Evolutionary conservation across 495 filamentous ascomycete genomes (phyloP), one percentile per base, ranked within the genome.

Genomic region (Penicillium steckii): DNA sequence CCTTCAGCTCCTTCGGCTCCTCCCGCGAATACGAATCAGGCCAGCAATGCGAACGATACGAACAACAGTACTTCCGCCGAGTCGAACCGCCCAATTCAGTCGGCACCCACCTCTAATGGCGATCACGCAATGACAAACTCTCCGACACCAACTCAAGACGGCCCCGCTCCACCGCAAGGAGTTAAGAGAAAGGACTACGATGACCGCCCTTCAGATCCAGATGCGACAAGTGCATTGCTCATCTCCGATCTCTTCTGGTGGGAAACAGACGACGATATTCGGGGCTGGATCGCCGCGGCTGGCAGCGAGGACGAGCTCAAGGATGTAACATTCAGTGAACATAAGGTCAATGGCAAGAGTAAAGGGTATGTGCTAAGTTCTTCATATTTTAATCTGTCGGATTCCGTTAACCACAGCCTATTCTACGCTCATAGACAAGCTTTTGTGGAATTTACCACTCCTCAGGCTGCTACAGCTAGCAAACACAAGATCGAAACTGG

Each of bases 291-390:
- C 9, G 83, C 84, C 55, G 76, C 88, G 52, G 87, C 85, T 24
- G 78, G 76, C 8, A 87, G 81, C 56, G 94, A 97, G 64, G 80
- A 84, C 40, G 90, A 95, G 60, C 76, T 98, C 18, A 90, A 90
- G 62, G 93, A 96, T 49, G 85, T 97, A 37, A 95, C 92, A 1
- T 97, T 97, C 61, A 95, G 87, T 54, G 94, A 98, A 65, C 94
- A 97, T 70, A 98, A 98, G 69, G 91, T 97, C 12, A 98, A 98
- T 60, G 94, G 94, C 48, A 98, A 98, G 70, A 94, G 89, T 67
- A 97, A 97, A 73, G 91, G 93, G 93, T 96, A 77, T 58, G 86
- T 42, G 5, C 4, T 3, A 29, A 15, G 3, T 18, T 3, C 12
- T 22, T 4, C 44, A 9, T 29, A 25, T 30, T 46, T 30, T 29